Base-by-base conservation (phyloP, 768 basidiomycete genomes). In the Tricholoma sp. region DNA sequence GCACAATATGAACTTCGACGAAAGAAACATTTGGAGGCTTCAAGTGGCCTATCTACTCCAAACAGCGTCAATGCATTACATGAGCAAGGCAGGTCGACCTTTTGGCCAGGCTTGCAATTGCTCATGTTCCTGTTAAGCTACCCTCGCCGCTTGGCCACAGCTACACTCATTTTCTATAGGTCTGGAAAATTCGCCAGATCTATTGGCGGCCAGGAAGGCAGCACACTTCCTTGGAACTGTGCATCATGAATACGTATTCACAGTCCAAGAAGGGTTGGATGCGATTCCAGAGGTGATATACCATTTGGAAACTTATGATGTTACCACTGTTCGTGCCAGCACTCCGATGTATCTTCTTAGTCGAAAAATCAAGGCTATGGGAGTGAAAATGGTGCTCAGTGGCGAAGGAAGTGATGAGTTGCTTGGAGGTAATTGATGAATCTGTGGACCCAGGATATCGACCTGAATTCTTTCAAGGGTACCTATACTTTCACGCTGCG, bases 301-400 rank as follows among this genome's bases (percentile, higher is more conserved):
- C 72, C 96, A 98, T 67, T 84, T 99, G 34, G 97, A 99, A 75
- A 98, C 97, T 1, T 98, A 93, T 72, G 97, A 99, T 70, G 97
- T 99, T 56, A 99, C 97, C 29, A 99, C 97, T 37, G 92, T 98
- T 50, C 88, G 97, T 49, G 97, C 97, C 8, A 93, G 90, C 65
- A 98, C 95, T 4, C 97, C 97, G 2, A 99, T 99, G 97, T 98
- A 98, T 73, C 85, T 99, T 29, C 84, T 99, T 57, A 93, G 90
- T 68, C 83, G 97, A 50, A 98, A 99, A 76, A 95, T 99, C 77
- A 99, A 98, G 76, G 96, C 97, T 4, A 98, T 94, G 91, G 97
- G 97, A 56, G 97, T 99, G 53, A 99, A 99, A 77, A 99, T 99
- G 97, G 97, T 99, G 13, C 80, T 98, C 34, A 92, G 89, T 61